Base-by-base conservation (phyloP, 1,284 basidiomycete genomes). In the Earliella scabrosa region DNA sequence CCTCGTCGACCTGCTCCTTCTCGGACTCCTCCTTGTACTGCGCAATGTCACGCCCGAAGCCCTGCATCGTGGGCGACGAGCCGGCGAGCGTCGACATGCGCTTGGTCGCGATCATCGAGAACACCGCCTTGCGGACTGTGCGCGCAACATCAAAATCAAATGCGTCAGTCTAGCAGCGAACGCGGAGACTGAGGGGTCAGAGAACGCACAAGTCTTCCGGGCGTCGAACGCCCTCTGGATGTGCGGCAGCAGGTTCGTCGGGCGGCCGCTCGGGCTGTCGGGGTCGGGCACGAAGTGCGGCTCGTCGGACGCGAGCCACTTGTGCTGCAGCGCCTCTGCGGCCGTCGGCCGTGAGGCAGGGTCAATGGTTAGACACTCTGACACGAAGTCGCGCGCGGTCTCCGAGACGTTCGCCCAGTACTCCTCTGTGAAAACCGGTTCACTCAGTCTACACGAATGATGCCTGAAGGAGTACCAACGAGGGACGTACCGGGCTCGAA, bases 151-250 rank as follows among this genome's bases (percentile, higher is more conserved):
- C 40, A n/a, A 38, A 31, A 44, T 56, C 50, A 62, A n/a, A n/a
- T n/a, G 43, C 11, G 50, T 5, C 8, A 38, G 18, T 10, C n/a
- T 14, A 29, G n/a, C 44, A 23, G 21, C 8, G 47, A 50, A 51
- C 41, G 32, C 26, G 44, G 26, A 8, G 38, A 40, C 35, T 9
- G 26, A 16, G 26, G 39, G 24, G 27, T 14, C 44, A 45, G 23
- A 45, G 31, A 18, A 81, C 90, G 59, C 68, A 94, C 93, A 95
- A 14, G 91, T 86, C 74, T 85, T 86, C 78, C 85, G 92, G 32
- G 92, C 93, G 68, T 96, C 87, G 78, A 96, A 95, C 34, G 86
- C 88, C 74, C 86, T 91, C 80, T 89, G 92, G 72, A 97, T 90
- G 52, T 91, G 86, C 36, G 95, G 95, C 66, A 97, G 75, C 70